Evolutionary conservation across 495 filamentous ascomycete species (phyloP).

Genomic region (Aspergillus asperescens): DNA sequence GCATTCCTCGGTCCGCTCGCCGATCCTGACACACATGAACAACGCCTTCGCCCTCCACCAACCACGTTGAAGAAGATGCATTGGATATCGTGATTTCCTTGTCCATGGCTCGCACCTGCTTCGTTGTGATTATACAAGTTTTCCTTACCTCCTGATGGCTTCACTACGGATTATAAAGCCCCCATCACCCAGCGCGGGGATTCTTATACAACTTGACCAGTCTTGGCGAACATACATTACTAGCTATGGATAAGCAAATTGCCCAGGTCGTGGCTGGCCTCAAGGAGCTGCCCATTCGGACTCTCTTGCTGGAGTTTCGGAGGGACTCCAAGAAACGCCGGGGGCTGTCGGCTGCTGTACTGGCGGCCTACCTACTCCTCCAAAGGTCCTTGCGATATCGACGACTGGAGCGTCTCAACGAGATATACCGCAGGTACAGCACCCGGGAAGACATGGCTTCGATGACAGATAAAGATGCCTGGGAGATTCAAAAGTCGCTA

Average conservation of each 20-base stretch:
- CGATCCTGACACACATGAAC: constrained; percentile 3
- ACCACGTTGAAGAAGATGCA: background rate
- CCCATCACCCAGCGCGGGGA: background rate
- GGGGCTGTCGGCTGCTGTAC: background rate
- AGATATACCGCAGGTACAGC: constrained; percentile 38
- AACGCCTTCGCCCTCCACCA: background rate
- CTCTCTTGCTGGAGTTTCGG: background rate
- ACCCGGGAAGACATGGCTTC: constrained; percentile 44
- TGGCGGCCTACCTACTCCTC: constrained; percentile 19
- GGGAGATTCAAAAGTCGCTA: constrained; percentile 47
- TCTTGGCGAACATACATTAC: background rate
- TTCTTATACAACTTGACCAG: background rate
- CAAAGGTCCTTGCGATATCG: constrained; percentile 41
- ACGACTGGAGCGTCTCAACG: constrained; percentile 38
- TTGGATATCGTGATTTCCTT: background rate
- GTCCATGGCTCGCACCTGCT: no score
- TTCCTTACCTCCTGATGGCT: background rate
- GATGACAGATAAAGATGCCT: constrained; percentile 58
- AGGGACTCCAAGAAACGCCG: constrained; percentile 1
- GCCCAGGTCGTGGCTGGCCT: background rate
- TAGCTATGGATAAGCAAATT: constrained; percentile 6
- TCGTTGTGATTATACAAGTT: background rate
- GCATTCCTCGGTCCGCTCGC: constrained; percentile 4
- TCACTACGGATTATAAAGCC: background rate
- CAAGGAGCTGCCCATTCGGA: constrained; percentile 3